phyloP scores from a whole-genome alignment of 768 basidiomycete species.

The Piloderma croceum region DNA sequence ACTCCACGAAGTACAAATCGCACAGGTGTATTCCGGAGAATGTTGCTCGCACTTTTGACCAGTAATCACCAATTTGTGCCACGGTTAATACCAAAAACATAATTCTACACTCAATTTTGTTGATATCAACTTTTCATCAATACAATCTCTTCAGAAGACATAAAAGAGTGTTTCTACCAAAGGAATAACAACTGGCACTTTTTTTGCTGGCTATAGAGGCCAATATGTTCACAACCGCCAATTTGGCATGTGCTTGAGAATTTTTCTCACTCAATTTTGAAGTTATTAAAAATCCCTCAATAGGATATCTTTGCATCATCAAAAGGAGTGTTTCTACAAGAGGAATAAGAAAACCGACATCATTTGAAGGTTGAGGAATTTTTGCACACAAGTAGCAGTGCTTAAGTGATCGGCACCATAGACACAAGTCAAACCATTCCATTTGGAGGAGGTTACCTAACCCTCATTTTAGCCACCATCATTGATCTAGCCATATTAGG shows the following conservation, averaged over 20 bases:
- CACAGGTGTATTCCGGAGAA: constrained; percentile 8
- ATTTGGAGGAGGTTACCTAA: no score
- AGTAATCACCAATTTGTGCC: not conserved
- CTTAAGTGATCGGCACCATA: constrained; percentile 13
- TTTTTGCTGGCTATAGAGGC: no score
- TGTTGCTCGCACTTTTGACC: constrained; percentile 2
- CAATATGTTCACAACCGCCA: not conserved
- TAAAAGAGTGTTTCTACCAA: no score
- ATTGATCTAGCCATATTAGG: no score
- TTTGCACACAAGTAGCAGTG: constrained; percentile 11
- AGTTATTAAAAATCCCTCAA: constrained; percentile 1
- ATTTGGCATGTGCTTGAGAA: not conserved
- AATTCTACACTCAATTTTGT: constrained; percentile 5
- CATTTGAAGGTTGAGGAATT: not conserved
- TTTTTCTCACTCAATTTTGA: constrained; percentile 5
- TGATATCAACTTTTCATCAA: not conserved
- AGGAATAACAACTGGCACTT: no score
- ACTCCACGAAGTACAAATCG: constrained; percentile 13
- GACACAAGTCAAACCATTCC: no score
- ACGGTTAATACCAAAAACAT: not conserved
- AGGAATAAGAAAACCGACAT: constrained; percentile 1
- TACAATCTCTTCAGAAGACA: not conserved
- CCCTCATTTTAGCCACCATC: no score
- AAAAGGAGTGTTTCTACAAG: constrained; percentile 8
- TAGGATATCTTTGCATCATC: not conserved